Evolutionary conservation across 495 filamentous ascomycete species (phyloP).

Genomic region (Penicillium crystallinum): DNA sequence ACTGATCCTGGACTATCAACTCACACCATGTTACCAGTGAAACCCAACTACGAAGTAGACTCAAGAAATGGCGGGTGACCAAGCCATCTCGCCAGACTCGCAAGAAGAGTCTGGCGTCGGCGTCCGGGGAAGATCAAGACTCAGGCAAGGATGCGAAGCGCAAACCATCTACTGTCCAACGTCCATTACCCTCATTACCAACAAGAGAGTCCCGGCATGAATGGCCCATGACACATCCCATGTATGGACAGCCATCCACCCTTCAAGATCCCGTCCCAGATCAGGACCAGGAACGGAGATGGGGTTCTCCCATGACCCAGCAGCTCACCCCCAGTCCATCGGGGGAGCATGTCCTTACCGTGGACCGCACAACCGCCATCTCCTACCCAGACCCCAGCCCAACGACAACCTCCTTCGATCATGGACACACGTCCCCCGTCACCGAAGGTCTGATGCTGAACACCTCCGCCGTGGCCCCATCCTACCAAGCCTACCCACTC

Average conservation of each 20-base stretch:
- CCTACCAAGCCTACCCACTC: conserved; percentile 23
- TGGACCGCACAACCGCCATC: conserved; percentile 15
- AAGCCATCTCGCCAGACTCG: conserved; percentile 45
- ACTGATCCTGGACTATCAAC: background rate
- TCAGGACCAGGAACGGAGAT: conserved; percentile 17
- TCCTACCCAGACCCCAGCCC: conserved; percentile 16
- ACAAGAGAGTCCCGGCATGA: conserved; percentile 6
- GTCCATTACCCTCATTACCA: conserved; percentile 5
- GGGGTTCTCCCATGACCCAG: conserved; percentile 20
- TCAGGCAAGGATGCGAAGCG: conserved; percentile 27
- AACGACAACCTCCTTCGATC: conserved; percentile 27
- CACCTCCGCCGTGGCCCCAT: conserved; percentile 20
- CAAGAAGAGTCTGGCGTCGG: conserved; percentile 31
- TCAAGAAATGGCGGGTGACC: conserved; percentile 49
- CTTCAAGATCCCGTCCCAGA: conserved; percentile 11
- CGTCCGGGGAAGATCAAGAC: conserved; percentile 12
- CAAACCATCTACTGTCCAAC: conserved; percentile 16
- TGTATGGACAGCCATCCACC: conserved; percentile 15
- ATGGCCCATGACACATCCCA: conserved; percentile 11
- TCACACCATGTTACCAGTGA: conserved; percentile 27
- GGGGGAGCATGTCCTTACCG: conserved; percentile 20
- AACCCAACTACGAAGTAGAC: conserved; percentile 42
- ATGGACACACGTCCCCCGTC: conserved; percentile 27
- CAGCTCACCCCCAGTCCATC: conserved; percentile 26
- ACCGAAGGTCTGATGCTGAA: conserved; percentile 14